These are phyloP conservation scores for Sergeia podlipaevii DNA, from an alignment of 208 protist species.

Conservation along the genomic window DNA sequence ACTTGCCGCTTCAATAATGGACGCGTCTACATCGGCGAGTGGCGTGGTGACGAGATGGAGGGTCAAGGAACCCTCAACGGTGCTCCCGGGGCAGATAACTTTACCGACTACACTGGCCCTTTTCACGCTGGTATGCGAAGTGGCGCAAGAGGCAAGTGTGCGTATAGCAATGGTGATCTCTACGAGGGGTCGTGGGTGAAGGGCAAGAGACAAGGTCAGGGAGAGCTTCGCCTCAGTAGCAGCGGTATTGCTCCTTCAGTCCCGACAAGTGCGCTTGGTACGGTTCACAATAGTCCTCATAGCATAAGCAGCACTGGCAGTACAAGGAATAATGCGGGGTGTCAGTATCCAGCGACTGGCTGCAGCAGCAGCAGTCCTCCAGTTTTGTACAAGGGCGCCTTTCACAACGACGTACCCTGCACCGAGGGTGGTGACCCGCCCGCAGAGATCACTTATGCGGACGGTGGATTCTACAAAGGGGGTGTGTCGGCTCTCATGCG, in stretches of 20 bases:
- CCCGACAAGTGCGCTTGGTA: neutral
- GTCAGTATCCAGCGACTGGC: too few relatives aligned
- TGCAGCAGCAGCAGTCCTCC: too few relatives aligned
- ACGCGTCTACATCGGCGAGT: conserved; percentile 74
- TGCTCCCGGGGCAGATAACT: conserved; percentile 49
- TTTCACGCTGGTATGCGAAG: conserved; percentile 55
- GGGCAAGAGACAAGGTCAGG: conserved; percentile 62
- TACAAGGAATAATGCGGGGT: too few relatives aligned
- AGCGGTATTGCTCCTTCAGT: neutral
- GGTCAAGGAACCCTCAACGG: conserved; percentile 62
- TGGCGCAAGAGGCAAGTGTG: conserved; percentile 52
- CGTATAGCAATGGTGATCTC: conserved; percentile 63
- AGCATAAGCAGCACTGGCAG: too few relatives aligned
- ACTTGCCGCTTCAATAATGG: conserved; percentile 74
- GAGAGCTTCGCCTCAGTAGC: conserved; percentile 48
- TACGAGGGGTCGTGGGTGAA: conserved; percentile 72
- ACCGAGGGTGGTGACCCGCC: conserved; percentile 5
- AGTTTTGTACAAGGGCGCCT: conserved; percentile 49
- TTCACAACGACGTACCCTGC: conserved; percentile 38
- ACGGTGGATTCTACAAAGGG: conserved; percentile 59
- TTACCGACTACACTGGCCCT: conserved; percentile 54
- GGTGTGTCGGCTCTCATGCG: conserved; percentile 35
- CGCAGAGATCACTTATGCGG: conserved; percentile 55
- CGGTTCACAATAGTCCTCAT: neutral
- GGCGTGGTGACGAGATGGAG: conserved; percentile 73